A percentile compares a stretch with the other conserved stretches of the same genome.
Evolutionary conservation across 805 yeast species (phyloP).

Genomic region (Naumovozyma dairenensis): DNA sequence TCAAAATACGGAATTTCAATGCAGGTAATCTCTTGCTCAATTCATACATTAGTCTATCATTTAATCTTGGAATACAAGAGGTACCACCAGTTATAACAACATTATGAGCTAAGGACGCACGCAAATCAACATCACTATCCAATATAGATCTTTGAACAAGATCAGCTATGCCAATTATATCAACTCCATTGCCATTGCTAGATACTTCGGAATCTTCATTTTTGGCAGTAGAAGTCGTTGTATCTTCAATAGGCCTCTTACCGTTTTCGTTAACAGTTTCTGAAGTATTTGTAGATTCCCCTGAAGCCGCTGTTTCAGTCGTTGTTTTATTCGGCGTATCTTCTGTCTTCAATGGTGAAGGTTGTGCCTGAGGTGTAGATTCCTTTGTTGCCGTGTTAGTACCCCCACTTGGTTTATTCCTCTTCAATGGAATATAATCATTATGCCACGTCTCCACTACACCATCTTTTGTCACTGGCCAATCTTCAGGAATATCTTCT

Average conservation of each 20-base stretch:
- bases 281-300: conserved; percentile 5
- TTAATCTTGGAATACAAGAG: conserved; percentile 70
- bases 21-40: conserved; percentile 67
- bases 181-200: no score
- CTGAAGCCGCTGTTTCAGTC: conserved; percentile 1
- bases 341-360: conserved; percentile 12
- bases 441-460: conserved; percentile 43
- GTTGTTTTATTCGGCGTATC: conserved; percentile 9
- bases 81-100: conserved; percentile 81
- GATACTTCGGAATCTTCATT: no score
- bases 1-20: conserved; percentile 71
- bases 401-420: conserved; percentile 32
- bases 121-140: conserved; percentile 64
- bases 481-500: conserved; percentile 31
- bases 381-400: conserved; percentile 28
- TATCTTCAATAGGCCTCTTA: conserved; percentile 20
- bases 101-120: conserved; percentile 82
- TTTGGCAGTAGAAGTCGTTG: conserved; percentile 1
- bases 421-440: conserved; percentile 66
- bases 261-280: conserved; percentile 18
- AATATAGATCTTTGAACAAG: conserved; percentile 46
- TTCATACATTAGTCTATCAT: conserved; percentile 66
- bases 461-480: conserved; percentile 40
- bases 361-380: conserved; percentile 15
- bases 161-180: conserved; percentile 44